Conservation (phyloP, 2,329 filamentous ascomycete species). For the Aspergillus eucalypticola region DNA sequence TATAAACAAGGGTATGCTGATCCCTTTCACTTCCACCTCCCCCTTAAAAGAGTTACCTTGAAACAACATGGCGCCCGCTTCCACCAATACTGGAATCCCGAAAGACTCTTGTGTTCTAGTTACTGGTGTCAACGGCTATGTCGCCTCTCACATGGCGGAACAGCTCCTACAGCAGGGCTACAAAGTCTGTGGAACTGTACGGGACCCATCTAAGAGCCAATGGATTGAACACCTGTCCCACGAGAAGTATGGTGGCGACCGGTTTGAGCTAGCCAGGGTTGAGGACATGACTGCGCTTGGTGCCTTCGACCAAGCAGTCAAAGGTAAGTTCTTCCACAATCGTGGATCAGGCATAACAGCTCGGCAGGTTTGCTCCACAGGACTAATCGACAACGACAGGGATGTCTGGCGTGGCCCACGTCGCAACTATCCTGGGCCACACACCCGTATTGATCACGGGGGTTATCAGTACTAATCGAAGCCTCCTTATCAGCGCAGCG, state of each 20-base stretch:
- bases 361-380: too few relatives aligned
- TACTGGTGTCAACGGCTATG: slow-evolving; percentile 48
- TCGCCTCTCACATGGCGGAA: slow-evolving; percentile 44
- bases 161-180: slow-evolving; percentile 44
- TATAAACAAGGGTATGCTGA: too few relatives aligned
- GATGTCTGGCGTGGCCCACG: too few relatives aligned
- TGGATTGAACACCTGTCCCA: slow-evolving; percentile 35
- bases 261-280: not conserved
- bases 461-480: too few relatives aligned
- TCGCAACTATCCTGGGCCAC: too few relatives aligned
- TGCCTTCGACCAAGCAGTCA: not conserved
- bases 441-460: too few relatives aligned
- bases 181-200: slow-evolving; percentile 48
- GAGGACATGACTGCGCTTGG: not conserved
- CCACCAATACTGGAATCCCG: slow-evolving; percentile 11
- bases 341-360: too few relatives aligned
- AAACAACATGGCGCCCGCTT: too few relatives aligned
- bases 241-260: slow-evolving; percentile 16
- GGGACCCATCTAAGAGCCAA: slow-evolving; percentile 28
- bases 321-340: not conserved
- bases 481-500: too few relatives aligned
- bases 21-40: too few relatives aligned
- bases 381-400: too few relatives aligned
- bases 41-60: too few relatives aligned
- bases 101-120: slow-evolving; percentile 38